Percentiles rank a stretch among this genome's conserved stretches.
Conservation (phyloP, 163 green algal species). For the Scenedesmus sp. region DNA sequence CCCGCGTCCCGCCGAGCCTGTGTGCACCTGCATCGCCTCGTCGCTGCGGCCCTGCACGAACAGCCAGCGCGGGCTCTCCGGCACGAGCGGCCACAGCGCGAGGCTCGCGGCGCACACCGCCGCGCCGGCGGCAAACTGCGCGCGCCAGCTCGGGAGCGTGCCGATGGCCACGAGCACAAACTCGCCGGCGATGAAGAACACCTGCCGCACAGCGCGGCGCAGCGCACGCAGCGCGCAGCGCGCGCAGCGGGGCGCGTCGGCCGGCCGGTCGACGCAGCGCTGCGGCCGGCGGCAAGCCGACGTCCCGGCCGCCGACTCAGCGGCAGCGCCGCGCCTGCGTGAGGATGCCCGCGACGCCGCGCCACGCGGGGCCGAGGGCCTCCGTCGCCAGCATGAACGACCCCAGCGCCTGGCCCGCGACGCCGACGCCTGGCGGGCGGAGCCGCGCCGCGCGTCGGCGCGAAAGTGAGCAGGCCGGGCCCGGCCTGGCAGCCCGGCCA, state of each 20-base stretch:
- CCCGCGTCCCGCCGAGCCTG: too few species aligned
- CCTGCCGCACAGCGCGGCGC: slow-evolving; percentile 23
- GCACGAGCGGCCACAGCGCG: slow-evolving; percentile 45
- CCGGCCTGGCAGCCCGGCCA: too few species aligned
- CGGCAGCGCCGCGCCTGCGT: slow-evolving; percentile 13
- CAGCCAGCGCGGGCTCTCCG: slow-evolving; percentile 51
- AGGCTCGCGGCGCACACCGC: slow-evolving; percentile 36
- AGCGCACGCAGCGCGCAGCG: too few species aligned
- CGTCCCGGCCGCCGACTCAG: neutral
- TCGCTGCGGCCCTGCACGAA: slow-evolving; percentile 42
- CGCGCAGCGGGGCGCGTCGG: too few species aligned
- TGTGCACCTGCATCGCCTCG: slow-evolving; percentile 46
- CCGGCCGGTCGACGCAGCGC: neutral
- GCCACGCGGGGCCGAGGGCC: slow-evolving; percentile 40
- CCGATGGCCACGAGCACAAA: slow-evolving; percentile 46
- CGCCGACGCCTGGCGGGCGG: slow-evolving; percentile 22
- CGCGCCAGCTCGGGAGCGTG: slow-evolving; percentile 41
- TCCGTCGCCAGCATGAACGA: slow-evolving; percentile 50
- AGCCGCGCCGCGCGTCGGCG: too few species aligned
- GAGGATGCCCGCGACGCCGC: slow-evolving; percentile 33
- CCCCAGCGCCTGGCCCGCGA: slow-evolving; percentile 48
- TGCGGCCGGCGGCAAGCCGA: neutral
- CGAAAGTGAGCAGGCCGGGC: too few species aligned
- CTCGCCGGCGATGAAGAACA: slow-evolving; percentile 55
- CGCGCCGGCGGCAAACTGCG: slow-evolving; percentile 36